Conservation (phyloP, 331 rosid species). For the Pyrus hybrid region DNA sequence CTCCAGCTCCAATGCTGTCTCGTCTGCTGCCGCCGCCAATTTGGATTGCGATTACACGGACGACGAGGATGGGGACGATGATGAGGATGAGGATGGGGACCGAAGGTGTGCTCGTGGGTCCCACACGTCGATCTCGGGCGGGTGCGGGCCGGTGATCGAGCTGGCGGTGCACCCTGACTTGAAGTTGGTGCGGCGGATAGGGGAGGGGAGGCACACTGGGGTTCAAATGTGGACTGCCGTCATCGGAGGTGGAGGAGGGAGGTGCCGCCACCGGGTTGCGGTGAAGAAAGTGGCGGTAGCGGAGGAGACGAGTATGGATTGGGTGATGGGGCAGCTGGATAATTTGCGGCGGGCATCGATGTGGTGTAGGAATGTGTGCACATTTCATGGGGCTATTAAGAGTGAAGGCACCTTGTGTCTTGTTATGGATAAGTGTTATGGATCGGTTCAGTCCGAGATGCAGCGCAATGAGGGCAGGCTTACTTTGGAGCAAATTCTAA, state of each 20-base stretch:
- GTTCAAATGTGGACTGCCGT: constrained; percentile 86
- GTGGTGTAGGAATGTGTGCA: constrained; percentile 97
- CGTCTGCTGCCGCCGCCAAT: constrained; percentile 16
- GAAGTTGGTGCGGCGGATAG: constrained; percentile 61
- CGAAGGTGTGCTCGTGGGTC: constrained; percentile 52
- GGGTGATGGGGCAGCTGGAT: constrained; percentile 76
- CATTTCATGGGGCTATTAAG: constrained; percentile 79
- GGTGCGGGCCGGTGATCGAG: constrained; percentile 86
- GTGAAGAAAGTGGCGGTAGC: constrained; percentile 63
- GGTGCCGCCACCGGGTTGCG: constrained; percentile 70
- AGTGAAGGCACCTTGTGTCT: constrained; percentile 73
- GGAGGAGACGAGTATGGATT: constrained; percentile 69
- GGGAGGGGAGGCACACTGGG: constrained; percentile 70
- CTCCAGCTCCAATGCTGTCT: constrained; percentile 25
- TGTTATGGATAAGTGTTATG: constrained; percentile 75
- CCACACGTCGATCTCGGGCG: constrained; percentile 59
- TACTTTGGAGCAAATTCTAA: constrained; percentile 93
- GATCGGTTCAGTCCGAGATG: constrained; percentile 94
- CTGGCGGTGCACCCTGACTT: constrained; percentile 72
- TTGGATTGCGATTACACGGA: constrained; percentile 62
- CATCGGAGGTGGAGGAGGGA: constrained; percentile 41
- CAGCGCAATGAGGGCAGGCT: constrained; percentile 84
- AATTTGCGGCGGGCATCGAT: constrained; percentile 78
- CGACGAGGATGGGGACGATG: constrained; percentile 48
- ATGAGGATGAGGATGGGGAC: constrained; percentile 27